These are phyloP conservation scores for Centella asiatica DNA, from an alignment of 129 eudicot species.

Conservation along the genomic window DNA sequence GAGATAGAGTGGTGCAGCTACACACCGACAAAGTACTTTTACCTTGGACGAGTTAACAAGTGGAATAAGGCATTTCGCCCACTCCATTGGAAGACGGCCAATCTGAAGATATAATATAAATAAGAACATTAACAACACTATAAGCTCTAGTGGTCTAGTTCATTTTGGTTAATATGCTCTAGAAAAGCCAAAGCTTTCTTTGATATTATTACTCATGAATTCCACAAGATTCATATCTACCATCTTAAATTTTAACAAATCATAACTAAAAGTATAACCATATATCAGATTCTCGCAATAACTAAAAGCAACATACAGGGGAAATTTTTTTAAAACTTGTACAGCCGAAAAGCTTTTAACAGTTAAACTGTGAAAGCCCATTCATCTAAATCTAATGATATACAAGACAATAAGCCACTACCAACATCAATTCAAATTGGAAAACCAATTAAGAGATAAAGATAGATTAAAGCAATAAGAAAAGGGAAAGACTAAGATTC, in stretches of 20 bases:
- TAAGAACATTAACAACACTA: neutral
- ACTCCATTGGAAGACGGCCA: conserved; percentile 82
- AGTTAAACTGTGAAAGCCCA: neutral
- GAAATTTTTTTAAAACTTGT: too few species aligned
- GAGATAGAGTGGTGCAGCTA: conserved; percentile 58
- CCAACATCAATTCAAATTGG: neutral
- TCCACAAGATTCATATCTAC: too few species aligned
- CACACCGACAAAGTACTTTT: conserved; percentile 63
- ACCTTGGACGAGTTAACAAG: conserved; percentile 75
- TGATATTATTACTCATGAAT: too few species aligned
- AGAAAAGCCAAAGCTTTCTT: too few species aligned
- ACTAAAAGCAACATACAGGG: neutral
- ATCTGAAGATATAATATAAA: conserved; percentile 25
- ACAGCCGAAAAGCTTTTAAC: neutral
- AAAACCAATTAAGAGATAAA: neutral
- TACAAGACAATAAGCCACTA: too few species aligned
- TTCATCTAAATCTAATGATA: neutral
- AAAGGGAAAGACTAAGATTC: neutral
- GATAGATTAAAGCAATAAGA: neutral
- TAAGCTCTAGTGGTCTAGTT: neutral
- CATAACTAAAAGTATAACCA: neutral
- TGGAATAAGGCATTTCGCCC: conserved; percentile 79
- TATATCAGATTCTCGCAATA: neutral
- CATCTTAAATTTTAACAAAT: neutral
- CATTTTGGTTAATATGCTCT: neutral